Evolutionary conservation across 2,329 filamentous ascomycete genomes (phyloP).

Genomic region (Apiospora kogelbergensis): DNA sequence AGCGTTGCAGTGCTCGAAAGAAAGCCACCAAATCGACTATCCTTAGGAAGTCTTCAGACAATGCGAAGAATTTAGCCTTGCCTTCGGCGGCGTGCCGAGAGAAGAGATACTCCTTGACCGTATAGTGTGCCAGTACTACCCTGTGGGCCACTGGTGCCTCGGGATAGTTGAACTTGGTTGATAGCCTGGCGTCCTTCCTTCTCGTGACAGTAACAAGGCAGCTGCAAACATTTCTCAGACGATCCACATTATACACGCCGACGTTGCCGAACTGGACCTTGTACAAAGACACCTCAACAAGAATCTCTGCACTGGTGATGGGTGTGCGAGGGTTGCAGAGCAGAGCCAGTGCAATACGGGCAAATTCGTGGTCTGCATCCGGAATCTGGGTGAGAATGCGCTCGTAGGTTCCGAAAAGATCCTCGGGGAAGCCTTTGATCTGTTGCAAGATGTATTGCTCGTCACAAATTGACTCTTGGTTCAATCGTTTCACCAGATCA

Average conservation of each 20-base stretch:
- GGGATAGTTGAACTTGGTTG: neutral
- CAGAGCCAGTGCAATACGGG: constrained; percentile 25
- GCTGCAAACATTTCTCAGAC: constrained; percentile 22
- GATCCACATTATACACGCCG: constrained; percentile 16
- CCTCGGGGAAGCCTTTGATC: constrained; percentile 20
- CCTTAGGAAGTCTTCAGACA: constrained; percentile 15
- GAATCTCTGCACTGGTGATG: constrained; percentile 24
- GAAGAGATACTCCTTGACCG: constrained; percentile 28
- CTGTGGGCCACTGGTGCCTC: constrained; percentile 5
- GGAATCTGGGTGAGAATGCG: constrained; percentile 24
- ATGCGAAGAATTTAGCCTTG: constrained; percentile 22
- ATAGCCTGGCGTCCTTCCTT: constrained; percentile 1
- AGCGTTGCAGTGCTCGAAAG: constrained; percentile 19
- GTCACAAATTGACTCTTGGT: constrained; percentile 9
- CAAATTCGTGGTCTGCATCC: constrained; percentile 19
- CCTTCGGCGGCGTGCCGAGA: constrained; percentile 15
- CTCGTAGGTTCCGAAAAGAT: constrained; percentile 27
- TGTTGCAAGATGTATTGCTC: constrained; percentile 14
- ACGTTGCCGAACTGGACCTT: constrained; percentile 21
- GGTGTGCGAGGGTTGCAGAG: constrained; percentile 25
- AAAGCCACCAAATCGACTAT: constrained; percentile 18
- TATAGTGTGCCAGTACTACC: constrained; percentile 26
- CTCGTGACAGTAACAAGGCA: constrained; percentile 23
- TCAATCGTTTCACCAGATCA: constrained; percentile 22
- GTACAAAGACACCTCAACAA: constrained; percentile 25